These are phyloP conservation scores for Pseudogymnoascus sp. DNA, from an alignment of 2,329 filamentous ascomycete genomes.

Conservation along the genomic window DNA sequence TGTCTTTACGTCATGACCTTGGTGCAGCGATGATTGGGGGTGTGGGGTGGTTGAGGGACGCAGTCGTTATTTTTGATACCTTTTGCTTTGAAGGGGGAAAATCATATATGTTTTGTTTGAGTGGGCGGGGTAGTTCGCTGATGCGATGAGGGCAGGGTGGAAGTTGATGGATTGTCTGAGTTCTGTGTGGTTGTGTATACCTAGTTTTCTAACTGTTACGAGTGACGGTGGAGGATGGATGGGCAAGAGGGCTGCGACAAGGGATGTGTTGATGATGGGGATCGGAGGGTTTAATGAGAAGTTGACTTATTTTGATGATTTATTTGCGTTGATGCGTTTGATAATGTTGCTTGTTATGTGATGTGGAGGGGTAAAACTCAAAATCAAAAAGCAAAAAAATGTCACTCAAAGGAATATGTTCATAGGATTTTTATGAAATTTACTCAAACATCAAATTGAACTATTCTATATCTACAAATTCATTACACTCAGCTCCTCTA, in stretches of 20 bases:
- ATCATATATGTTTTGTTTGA: not conserved
- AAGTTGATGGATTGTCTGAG: not conserved
- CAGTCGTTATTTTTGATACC: not conserved
- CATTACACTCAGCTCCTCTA: constrained; percentile 27
- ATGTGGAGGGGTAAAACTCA: not conserved
- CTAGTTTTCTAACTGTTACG: constrained; percentile 1
- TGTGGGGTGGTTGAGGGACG: not conserved
- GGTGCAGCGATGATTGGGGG: not conserved
- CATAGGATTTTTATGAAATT: not conserved
- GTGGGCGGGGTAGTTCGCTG: no score
- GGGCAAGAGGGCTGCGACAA: not conserved
- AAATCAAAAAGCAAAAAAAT: not conserved
- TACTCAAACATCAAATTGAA: not conserved
- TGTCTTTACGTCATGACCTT: not conserved
- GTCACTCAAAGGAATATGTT: not conserved
- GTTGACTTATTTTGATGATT: not conserved
- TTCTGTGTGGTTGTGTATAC: not conserved
- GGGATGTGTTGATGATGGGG: not conserved
- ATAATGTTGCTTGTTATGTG: not conserved
- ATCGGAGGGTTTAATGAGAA: not conserved
- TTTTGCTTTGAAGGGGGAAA: constrained; percentile 5
- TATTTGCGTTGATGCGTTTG: not conserved
- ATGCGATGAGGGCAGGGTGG: not conserved
- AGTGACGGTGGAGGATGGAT: not conserved
- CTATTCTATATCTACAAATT: not conserved